Evolutionary conservation across 495 filamentous ascomycete genomes (phyloP), one percentile per base, ranked within the genome.

Genomic region (Penicillium canescens): DNA sequence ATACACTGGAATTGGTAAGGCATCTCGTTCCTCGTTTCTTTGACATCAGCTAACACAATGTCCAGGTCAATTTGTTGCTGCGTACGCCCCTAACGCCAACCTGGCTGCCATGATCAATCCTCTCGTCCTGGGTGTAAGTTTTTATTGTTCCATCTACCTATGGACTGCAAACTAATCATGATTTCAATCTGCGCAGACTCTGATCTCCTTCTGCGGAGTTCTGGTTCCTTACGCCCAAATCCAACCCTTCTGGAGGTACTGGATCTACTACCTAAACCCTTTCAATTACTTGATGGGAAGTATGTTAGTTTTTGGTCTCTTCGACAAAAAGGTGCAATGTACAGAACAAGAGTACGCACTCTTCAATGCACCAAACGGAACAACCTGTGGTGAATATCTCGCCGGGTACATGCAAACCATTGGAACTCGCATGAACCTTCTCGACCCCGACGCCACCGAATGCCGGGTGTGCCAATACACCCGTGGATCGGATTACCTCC

Each of bases 181-280:
- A 1, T 9, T 8, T 31, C 28, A 31, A 11, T 4, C 6, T 35
- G 13, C 12, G 11, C 13, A 51, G 49, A 74, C 77, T 31, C 72
- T 87, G 52, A 75, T 72, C 43, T 76, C 78, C 40, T 76, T 84
- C 61, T 84, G 83, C 42, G 70, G 73, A 52, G 73, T 74, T 0
- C 50, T 72, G 36, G 68, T 72, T 3, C 68, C 69, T 1, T 67
- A 73, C 34, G 40, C 46, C 6, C 65, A 71, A 43, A 85, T 87
- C n/a, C 68, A 76, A 23, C 78, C 67, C 4, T 76, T 88, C 47
- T 87, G 86, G 50, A 69, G 79, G 14, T 91, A 89, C 78, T 91
- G 87, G 87, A 86, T 87, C 54, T 90, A 89, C 66, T 83, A 78
- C 47, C 68, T 88, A 52, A 84, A 83, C 36, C 86, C 87, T 6